Base-by-base conservation (phyloP, 2,329 filamentous ascomycete genomes). In the Diaporthe citri region DNA sequence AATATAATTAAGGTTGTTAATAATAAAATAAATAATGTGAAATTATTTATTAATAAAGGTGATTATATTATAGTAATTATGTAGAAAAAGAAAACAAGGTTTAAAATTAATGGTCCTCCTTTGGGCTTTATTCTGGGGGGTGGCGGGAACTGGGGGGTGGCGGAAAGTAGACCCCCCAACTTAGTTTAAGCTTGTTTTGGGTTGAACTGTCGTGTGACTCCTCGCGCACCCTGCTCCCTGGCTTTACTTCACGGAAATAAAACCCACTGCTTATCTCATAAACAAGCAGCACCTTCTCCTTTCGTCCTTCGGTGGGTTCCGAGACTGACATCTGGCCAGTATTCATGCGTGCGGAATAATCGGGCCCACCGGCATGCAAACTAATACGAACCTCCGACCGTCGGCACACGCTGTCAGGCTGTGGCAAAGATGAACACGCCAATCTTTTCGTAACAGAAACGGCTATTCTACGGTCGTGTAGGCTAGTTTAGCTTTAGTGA, bases 131-230 rank as follows among this genome's bases (percentile, higher is more conserved):
- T n/a, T n/a, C n/a, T n/a, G n/a, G n/a, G n/a, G n/a, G n/a, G n/a
- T n/a, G n/a, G n/a, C n/a, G n/a, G n/a, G n/a, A n/a, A n/a, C n/a
- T n/a, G n/a, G n/a, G n/a, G n/a, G n/a, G n/a, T n/a, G n/a, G n/a
- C n/a, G n/a, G n/a, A n/a, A n/a, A n/a, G n/a, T n/a, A n/a, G n/a
- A n/a, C n/a, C n/a, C n/a, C n/a, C n/a, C n/a, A n/a, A n/a, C n/a
- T n/a, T n/a, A 64, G n/a, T 64, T 62, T 64, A 64, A n/a, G 60
- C 62, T 39, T 52, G 62, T 67, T 67, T 67, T 67, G 46, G 43
- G 28, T 67, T 39, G 62, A 67, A 67, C 9, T 52, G 62, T 31
- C 41, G 62, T 25, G 56, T 39, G 62, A 39, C 62, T 36, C 13
- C 46, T 31, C 62, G 6, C 28, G 20, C 12, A 36, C 31, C 62